Base-by-base conservation (phyloP, 805 yeast species). In the Ogataea ganodermae region DNA sequence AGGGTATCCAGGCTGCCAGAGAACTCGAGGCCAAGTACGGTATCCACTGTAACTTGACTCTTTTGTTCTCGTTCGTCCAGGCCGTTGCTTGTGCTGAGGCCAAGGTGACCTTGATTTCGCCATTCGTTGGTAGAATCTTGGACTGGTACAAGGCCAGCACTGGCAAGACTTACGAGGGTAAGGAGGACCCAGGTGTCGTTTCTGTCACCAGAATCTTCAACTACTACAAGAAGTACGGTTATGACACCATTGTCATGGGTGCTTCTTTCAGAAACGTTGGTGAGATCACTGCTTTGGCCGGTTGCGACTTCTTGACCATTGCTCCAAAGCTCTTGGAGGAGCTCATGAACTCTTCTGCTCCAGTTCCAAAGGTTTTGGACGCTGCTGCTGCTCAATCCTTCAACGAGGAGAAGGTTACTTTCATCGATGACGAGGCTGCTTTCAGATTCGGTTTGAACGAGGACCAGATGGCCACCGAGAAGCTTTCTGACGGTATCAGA, bases 11-110 rank as follows among this genome's bases (percentile, higher is more conserved):
- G 74, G 99, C 99, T 61, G 99, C 99, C 49, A 82, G 84, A 70
- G 96, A 88, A 71, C 81, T 94, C 70, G 99, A 94, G 79, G 72
- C 84, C 58, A 83, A 94, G 73, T 79, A 94, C 78, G 90, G 83
- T 44, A 81, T 94, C 63, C 98, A 94, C 84, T 81, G 86, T 76
- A 94, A 94, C 83, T 80, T 94, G 79, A 94, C 99, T 49, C 76
- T 94, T 61, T 80, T 94, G 66, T 94, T 94, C 84, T 88, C 97
- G 32, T 89, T 89, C 67, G 88, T 82, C 48, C 99, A 94, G 78
- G 99, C 99, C 58, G 97, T 94, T 67, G 97, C 99, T 49, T 86
- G 92, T 76, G 99, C 99, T 59, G 99, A 94, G 78, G 99, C 98
- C 61, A 73, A 83, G 55, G 92, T 89, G 62, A 92, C 98, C 50